Conservation (phyloP, 1,139 yeast species). For the Blastobotrys petasosporus region DNA sequence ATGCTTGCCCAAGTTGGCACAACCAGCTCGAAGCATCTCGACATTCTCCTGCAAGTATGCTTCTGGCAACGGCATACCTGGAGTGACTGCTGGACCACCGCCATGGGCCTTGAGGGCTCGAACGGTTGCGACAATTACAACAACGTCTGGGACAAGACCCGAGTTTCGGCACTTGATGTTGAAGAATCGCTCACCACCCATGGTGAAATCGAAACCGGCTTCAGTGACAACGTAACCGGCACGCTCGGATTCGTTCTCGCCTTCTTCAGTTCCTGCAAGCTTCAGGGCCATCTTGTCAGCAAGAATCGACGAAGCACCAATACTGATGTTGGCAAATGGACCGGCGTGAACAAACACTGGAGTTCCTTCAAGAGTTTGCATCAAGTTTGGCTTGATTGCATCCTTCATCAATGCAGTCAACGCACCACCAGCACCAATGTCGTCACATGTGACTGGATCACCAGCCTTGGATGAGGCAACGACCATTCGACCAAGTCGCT, state of each 20-base stretch:
- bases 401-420: constrained; percentile 92
- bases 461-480: constrained; percentile 80
- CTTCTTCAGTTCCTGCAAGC: constrained; percentile 67
- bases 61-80: constrained; percentile 85
- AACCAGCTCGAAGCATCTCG: constrained; percentile 77
- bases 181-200: constrained; percentile 98
- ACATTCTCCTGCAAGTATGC: constrained; percentile 82
- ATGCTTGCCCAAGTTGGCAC: constrained; percentile 87
- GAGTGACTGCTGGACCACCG: constrained; percentile 96
- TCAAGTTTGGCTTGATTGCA: constrained; percentile 92
- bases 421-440: constrained; percentile 96
- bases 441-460: constrained; percentile 91
- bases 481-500: constrained; percentile 85
- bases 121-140: constrained; percentile 94
- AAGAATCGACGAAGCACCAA: constrained; percentile 84
- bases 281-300: constrained; percentile 95
- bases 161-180: constrained; percentile 94
- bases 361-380: constrained; percentile 98
- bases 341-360: constrained; percentile 99
- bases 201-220: constrained; percentile 98
- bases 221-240: constrained; percentile 93
- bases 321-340: constrained; percentile 95
- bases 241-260: constrained; percentile 49
- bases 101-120: constrained; percentile 97
- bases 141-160: constrained; percentile 84